phyloP scores from a whole-genome alignment of 2,329 filamentous ascomycete species.

The Endoconidiophora laricicola region DNA sequence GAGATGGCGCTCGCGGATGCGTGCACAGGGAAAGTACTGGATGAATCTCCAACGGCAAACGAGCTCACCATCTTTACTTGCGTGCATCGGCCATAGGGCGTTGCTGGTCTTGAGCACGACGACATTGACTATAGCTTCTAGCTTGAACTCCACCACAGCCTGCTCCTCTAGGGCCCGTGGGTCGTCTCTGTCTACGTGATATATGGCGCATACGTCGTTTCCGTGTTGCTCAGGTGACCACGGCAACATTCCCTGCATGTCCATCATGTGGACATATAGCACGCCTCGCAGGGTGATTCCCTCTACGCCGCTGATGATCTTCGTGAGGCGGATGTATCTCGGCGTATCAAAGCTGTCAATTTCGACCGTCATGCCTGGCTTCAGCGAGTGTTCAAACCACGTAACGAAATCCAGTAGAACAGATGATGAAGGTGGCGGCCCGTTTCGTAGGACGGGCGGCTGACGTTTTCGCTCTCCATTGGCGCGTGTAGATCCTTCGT shows the following conservation, averaged over 20 bases:
- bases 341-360: slow-evolving; percentile 9
- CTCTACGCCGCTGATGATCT: slow-evolving; percentile 21
- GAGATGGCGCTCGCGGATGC: slow-evolving; percentile 11
- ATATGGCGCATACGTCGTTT: slow-evolving; percentile 29
- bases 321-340: slow-evolving; percentile 19
- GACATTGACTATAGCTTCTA: slow-evolving; percentile 23
- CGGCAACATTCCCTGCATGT: slow-evolving; percentile 22
- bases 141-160: slow-evolving; percentile 25
- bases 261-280: slow-evolving; percentile 22
- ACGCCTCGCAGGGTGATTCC: slow-evolving; percentile 21
- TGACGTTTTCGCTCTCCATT: background rate
- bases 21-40: slow-evolving; percentile 17
- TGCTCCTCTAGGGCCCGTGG: slow-evolving; percentile 20
- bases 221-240: slow-evolving; percentile 17
- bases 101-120: slow-evolving; percentile 40
- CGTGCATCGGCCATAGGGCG: slow-evolving; percentile 25
- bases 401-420: background rate
- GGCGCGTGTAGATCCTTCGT: background rate
- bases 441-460: background rate
- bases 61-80: slow-evolving; percentile 22
- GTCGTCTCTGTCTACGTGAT: slow-evolving; percentile 25
- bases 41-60: slow-evolving; percentile 36
- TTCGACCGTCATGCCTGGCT: slow-evolving; percentile 3
- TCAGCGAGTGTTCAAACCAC: slow-evolving; percentile 1
- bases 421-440: background rate